Conservation (phyloP, 306 rosid species). For the Lupinus albus region DNA sequence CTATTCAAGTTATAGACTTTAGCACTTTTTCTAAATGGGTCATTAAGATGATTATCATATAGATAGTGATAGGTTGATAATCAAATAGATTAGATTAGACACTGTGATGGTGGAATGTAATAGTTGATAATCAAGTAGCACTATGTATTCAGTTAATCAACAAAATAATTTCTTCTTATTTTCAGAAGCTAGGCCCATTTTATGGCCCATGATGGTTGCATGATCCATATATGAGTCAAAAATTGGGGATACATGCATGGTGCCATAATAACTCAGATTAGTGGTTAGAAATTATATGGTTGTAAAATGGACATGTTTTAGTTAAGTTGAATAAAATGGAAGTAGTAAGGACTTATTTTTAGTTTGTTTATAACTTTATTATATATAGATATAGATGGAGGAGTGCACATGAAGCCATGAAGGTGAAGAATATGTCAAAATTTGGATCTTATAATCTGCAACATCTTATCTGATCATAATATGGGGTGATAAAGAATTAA, state of each 20-base stretch:
- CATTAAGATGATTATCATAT: constrained; percentile 37
- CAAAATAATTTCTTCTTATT: constrained; percentile 43
- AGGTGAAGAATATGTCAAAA: constrained; percentile 40
- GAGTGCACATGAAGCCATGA: constrained; percentile 63
- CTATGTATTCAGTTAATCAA: constrained; percentile 47
- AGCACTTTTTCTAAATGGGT: constrained; percentile 36
- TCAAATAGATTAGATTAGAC: constrained; percentile 47
- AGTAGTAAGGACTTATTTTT: constrained; percentile 30
- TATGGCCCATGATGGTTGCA: constrained; percentile 71
- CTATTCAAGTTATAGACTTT: constrained; percentile 47
- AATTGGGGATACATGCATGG: not conserved
- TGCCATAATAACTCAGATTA: constrained; percentile 5
- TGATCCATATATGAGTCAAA: constrained; percentile 20
- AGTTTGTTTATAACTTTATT: no score
- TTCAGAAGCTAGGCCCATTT: constrained; percentile 48
- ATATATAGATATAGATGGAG: constrained; percentile 35
- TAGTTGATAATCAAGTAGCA: no score
- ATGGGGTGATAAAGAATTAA: constrained; percentile 45
- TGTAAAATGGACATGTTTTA: constrained; percentile 39
- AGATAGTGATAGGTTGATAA: constrained; percentile 52
- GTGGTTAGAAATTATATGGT: constrained; percentile 19
- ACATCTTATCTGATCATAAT: constrained; percentile 41
- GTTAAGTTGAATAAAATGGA: constrained; percentile 22
- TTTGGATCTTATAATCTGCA: constrained; percentile 37
- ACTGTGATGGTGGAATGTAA: constrained; percentile 46